Percentiles rank a stretch among this genome's conserved stretches.
Evolutionary conservation across 2,329 filamentous ascomycete species (phyloP).

Genomic region (Diaporthe aspalathi): DNA sequence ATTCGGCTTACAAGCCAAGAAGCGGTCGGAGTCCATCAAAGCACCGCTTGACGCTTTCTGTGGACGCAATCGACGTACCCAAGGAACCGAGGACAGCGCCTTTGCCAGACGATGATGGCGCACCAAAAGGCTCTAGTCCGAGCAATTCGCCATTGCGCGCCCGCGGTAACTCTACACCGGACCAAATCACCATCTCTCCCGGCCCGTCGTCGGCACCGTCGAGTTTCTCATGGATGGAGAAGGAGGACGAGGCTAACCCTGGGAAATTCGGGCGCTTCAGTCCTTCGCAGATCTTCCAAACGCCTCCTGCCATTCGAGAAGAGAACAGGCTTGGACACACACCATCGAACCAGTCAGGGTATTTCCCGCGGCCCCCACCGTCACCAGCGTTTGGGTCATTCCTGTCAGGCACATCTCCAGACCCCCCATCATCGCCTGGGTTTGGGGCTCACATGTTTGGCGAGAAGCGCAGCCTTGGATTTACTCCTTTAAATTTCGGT

Average conservation of each 20-base stretch:
- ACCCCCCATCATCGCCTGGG: slow-evolving; percentile 59
- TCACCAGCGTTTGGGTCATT: slow-evolving; percentile 44
- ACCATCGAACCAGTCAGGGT: slow-evolving; percentile 36
- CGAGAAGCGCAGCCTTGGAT: slow-evolving; percentile 52
- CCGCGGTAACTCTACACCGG: slow-evolving; percentile 66
- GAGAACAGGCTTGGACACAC: slow-evolving; percentile 45
- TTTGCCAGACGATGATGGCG: slow-evolving; percentile 65
- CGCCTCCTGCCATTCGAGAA: slow-evolving; percentile 53
- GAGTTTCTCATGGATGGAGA: slow-evolving; percentile 68
- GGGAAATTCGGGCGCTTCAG: slow-evolving; percentile 56
- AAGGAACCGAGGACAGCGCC: slow-evolving; percentile 72
- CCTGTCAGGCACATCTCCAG: slow-evolving; percentile 41
- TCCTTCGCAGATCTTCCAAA: slow-evolving; percentile 47
- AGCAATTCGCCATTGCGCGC: slow-evolving; percentile 59
- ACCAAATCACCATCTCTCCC: slow-evolving; percentile 63
- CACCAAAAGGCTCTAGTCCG: slow-evolving; percentile 53
- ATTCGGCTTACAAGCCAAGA: slow-evolving; percentile 61
- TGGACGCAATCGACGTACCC: slow-evolving; percentile 65
- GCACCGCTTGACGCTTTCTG: slow-evolving; percentile 70
- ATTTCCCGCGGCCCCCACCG: slow-evolving; percentile 42
- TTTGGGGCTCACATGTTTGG: slow-evolving; percentile 55
- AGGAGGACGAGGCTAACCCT: slow-evolving; percentile 57
- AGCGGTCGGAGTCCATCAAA: slow-evolving; percentile 68
- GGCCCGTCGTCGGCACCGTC: slow-evolving; percentile 76
- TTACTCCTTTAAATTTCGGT: slow-evolving; percentile 44